These are phyloP conservation scores for Phytophthora constricta DNA, from an alignment of 352 stramenopile genomes.

Conservation along the genomic window DNA sequence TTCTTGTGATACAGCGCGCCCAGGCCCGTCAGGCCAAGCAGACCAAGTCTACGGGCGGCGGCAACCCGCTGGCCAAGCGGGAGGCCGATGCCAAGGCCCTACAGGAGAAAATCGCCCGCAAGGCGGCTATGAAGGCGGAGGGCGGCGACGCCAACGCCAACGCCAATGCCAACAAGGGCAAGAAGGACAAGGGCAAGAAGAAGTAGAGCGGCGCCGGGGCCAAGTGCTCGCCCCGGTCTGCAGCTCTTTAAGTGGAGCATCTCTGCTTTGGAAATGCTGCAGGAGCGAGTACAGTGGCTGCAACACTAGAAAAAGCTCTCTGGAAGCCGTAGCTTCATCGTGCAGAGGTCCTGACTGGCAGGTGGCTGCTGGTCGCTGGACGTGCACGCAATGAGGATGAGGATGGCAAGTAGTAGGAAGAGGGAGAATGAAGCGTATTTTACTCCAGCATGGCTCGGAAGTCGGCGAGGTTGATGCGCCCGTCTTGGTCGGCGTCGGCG, in stretches of 20 bases:
- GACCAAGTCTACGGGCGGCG: conserved; percentile 45
- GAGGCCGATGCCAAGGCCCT: conserved; percentile 81
- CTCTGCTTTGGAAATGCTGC: too few species aligned
- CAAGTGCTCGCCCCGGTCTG: neutral
- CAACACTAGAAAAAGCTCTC: conserved; percentile 17
- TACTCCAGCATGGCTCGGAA: conserved; percentile 80
- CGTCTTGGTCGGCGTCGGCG: conserved; percentile 85
- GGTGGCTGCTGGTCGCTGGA: too few species aligned
- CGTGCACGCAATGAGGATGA: neutral
- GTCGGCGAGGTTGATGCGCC: conserved; percentile 77
- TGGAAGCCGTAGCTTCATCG: neutral
- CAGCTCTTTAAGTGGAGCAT: too few species aligned
- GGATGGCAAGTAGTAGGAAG: conserved; percentile 17
- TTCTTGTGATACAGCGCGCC: conserved; percentile 55
- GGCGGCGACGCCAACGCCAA: conserved; percentile 37
- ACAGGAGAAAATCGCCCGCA: conserved; percentile 83
- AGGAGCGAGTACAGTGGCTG: neutral
- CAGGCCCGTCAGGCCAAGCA: conserved; percentile 73
- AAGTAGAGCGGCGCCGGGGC: conserved; percentile 26
- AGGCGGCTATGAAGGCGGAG: conserved; percentile 67
- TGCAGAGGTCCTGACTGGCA: too few species aligned
- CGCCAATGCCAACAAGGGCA: conserved; percentile 35
- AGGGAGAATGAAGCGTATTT: conserved; percentile 29
- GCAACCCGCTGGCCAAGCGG: conserved; percentile 65
- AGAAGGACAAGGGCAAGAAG: conserved; percentile 46